Base-by-base conservation (phyloP, 495 filamentous ascomycete species). In the Echria macrotheca region DNA sequence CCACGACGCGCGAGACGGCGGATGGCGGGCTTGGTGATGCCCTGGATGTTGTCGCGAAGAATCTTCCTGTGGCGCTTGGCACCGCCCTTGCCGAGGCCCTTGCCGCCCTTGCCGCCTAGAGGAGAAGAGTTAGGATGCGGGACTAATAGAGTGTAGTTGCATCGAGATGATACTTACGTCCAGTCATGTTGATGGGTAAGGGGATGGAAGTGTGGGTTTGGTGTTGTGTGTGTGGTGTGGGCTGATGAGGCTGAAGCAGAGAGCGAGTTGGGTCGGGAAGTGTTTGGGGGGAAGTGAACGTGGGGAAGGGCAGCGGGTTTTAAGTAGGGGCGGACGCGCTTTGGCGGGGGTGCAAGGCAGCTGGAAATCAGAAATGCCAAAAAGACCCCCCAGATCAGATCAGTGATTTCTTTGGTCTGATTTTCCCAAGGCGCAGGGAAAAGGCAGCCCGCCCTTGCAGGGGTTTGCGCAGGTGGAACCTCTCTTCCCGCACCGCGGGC, bases 1-100 rank as follows among this genome's bases (percentile, higher is more conserved):
- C 91, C 91, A 89, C 91, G 90, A 72, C 91, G 90, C 51, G 93
- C 93, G 72, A 99, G 93, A 94, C 93, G 94, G 71, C 93, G 89
- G 79, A 99, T 99, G 69, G 93, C 93, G 70, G 93, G 93, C 89
- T 99, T 99, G 72, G 93, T 99, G 74, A 99, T 99, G 80, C 93
- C 93, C 68, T 96, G 91, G 71, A 97, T 96, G 85, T 96, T 97
- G 85, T 97, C 91, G 69, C 91, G 89, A 68, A 98, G 81, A 78
- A 98, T 96, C 85, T 97, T 98, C 63, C 93, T 85, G 73, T 96
- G 89, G 74, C 91, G 91, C 86, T 96, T 96, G 77, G 80, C 80
- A 60, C 80, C 80, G 49, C 80, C 80, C 76, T 83, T 83, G 60
- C 91, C 91, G 61, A 95, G 90, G 68, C 91, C 91, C 77, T 96